Percentiles rank a stretch among this genome's conserved stretches.
phyloP scores from a whole-genome alignment of 768 basidiomycete genomes.

The Phylloporus sp. region DNA sequence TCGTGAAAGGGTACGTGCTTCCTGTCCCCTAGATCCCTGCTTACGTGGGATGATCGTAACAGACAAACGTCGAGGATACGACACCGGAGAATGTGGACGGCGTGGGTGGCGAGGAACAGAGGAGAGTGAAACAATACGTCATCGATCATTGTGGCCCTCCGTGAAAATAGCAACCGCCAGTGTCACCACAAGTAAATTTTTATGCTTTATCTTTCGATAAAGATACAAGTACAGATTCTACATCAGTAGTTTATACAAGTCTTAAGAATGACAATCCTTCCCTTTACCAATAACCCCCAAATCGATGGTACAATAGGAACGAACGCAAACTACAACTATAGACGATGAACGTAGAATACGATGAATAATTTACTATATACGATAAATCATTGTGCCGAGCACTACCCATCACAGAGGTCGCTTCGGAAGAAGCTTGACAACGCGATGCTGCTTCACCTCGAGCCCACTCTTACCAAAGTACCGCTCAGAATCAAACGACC shows the following conservation, averaged over 20 bases:
- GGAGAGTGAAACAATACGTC: conserved; percentile 71
- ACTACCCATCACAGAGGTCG: conserved; percentile 20
- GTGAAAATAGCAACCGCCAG: conserved; percentile 7
- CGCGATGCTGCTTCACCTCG: conserved; percentile 49
- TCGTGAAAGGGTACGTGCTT: conserved; percentile 68
- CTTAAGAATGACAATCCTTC: neutral
- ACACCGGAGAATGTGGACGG: conserved; percentile 88
- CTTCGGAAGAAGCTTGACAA: conserved; percentile 49
- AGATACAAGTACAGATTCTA: neutral
- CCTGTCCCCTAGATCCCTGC: neutral
- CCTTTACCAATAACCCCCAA: conserved; percentile 5
- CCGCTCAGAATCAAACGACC: conserved; percentile 67
- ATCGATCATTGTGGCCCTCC: conserved; percentile 60
- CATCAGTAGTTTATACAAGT: neutral
- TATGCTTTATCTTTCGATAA: too few species aligned
- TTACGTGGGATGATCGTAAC: neutral
- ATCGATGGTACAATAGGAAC: conserved; percentile 11
- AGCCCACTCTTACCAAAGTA: conserved; percentile 62
- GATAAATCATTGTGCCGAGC: neutral
- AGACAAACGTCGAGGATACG: conserved; percentile 83
- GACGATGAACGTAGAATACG: conserved; percentile 1
- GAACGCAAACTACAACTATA: conserved; percentile 3
- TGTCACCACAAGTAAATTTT: too few species aligned
- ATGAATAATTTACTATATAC: conserved; percentile 8
- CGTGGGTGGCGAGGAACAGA: conserved; percentile 86